Conservation (phyloP, 2,329 filamentous ascomycete genomes). For the Leptographium radiaticola region DNA sequence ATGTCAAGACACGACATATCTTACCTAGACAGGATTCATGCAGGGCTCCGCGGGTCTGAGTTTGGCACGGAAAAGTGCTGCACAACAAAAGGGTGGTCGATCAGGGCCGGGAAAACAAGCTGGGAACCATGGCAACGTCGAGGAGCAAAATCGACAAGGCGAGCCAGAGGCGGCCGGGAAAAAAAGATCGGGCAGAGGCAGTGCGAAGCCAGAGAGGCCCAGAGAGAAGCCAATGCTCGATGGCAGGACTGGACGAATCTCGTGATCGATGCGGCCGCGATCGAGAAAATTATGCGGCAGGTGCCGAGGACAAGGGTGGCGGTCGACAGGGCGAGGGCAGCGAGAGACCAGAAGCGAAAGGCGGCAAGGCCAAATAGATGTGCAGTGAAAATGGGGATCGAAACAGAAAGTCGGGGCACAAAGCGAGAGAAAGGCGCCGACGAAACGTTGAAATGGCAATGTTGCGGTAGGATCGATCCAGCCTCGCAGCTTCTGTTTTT, state of each 20-base stretch:
- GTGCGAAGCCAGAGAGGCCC: not conserved
- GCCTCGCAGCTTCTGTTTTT: not conserved
- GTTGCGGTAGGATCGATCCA: not conserved
- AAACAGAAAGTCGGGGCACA: no score
- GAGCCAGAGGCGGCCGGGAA: not conserved
- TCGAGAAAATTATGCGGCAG: no score
- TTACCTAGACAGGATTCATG: slow-evolving; percentile 5
- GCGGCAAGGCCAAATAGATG: not conserved
- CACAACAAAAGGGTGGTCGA: not conserved
- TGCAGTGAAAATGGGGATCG: not conserved
- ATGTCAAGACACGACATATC: not conserved
- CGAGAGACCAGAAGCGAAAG: not conserved
- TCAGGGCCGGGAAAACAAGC: not conserved
- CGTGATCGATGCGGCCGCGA: no score
- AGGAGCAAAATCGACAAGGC: not conserved
- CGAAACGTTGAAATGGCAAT: no score
- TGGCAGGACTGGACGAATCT: no score
- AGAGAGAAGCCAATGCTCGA: not conserved
- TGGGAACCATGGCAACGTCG: not conserved
- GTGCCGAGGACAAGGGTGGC: not conserved
- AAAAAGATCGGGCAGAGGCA: not conserved
- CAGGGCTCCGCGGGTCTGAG: not conserved
- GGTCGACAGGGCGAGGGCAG: not conserved
- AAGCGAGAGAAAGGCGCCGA: no score
- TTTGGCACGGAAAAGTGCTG: not conserved